Evolutionary conservation across 345 rosid genomes (phyloP).

Genomic region (Alliaria petiolata): DNA sequence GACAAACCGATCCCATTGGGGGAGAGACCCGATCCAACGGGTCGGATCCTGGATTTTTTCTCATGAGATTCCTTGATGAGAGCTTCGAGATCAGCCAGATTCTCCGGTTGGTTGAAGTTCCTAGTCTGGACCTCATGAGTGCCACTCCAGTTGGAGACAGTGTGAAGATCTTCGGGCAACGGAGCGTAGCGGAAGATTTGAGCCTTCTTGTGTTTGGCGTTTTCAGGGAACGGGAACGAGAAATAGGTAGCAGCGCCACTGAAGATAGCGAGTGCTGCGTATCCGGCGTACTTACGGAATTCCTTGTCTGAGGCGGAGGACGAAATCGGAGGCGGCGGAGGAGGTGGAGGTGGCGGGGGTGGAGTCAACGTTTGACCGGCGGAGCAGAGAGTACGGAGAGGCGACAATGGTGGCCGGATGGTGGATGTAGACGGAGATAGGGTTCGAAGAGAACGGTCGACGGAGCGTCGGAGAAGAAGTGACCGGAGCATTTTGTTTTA

Average conservation of each 20-base stretch:
- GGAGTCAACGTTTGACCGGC: constrained; percentile 29
- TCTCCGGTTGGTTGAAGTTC: constrained; percentile 81
- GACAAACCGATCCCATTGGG: constrained; percentile 92
- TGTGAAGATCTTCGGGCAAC: constrained; percentile 89
- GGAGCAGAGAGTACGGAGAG: constrained; percentile 37
- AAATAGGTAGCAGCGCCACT: constrained; percentile 82
- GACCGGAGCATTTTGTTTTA: constrained; percentile 49
- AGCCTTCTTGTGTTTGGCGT: constrained; percentile 88
- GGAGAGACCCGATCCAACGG: constrained; percentile 89
- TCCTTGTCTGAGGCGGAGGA: constrained; percentile 58
- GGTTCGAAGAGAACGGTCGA: constrained; percentile 25
- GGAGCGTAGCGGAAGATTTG: constrained; percentile 91
- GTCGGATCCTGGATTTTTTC: constrained; percentile 63
- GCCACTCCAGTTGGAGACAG: constrained; percentile 95
- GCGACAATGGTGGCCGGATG: constrained; percentile 19
- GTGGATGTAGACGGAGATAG: constrained; percentile 16
- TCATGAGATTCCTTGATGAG: constrained; percentile 59
- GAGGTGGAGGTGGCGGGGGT: constrained; percentile 33
- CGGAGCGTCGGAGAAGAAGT: constrained; percentile 47
- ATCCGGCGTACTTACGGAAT: constrained; percentile 76
- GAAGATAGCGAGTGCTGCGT: constrained; percentile 74
- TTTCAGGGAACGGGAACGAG: constrained; percentile 77
- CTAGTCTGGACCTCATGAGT: constrained; percentile 98
- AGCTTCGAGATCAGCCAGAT: constrained; percentile 55
- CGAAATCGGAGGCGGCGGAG: constrained; percentile 34